phyloP scores from a whole-genome alignment of 169 alveolate species.

The Cryptosporidium tyzzeri region DNA sequence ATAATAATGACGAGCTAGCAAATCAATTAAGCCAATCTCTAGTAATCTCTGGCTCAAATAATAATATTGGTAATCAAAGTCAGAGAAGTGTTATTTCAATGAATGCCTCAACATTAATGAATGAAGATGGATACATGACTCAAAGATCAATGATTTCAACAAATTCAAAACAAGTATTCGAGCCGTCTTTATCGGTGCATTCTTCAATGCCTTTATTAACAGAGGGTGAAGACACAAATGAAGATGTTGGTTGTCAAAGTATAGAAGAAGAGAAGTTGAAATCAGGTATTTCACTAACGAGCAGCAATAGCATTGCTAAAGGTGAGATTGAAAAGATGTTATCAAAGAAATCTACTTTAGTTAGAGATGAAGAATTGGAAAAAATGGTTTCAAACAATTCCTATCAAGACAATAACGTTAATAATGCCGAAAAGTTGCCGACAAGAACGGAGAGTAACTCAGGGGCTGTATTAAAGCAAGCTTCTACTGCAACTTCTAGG shows the following conservation, averaged over 20 bases:
- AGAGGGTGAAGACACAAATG: constrained; percentile 13
- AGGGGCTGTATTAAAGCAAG: constrained; percentile 67
- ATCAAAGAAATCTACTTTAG: constrained; percentile 6
- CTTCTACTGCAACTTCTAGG: constrained; percentile 73
- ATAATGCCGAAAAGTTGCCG: not conserved
- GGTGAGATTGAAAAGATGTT: not conserved
- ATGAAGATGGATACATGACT: constrained; percentile 59
- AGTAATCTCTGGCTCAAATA: constrained; percentile 15
- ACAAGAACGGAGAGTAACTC: constrained; percentile 48
- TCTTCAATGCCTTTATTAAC: constrained; percentile 28
- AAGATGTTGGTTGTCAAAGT: not conserved
- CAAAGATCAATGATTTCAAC: constrained; percentile 56
- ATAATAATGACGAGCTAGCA: constrained; percentile 39
- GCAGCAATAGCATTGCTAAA: not conserved
- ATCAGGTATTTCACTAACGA: not conserved
- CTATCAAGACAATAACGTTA: not conserved
- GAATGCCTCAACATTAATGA: constrained; percentile 37
- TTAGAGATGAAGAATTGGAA: not conserved
- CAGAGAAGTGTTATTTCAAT: constrained; percentile 58
- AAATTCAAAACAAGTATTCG: constrained; percentile 29
- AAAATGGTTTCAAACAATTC: constrained; percentile 1
- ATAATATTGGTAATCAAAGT: constrained; percentile 63
- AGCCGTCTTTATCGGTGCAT: constrained; percentile 56
- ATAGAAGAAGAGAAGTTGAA: not conserved
- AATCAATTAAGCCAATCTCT: constrained; percentile 41